Evolutionary conservation across 2,329 filamentous ascomycete genomes (phyloP), one percentile per base, ranked within the genome.

Genomic region (Cryphonectria radicalis): DNA sequence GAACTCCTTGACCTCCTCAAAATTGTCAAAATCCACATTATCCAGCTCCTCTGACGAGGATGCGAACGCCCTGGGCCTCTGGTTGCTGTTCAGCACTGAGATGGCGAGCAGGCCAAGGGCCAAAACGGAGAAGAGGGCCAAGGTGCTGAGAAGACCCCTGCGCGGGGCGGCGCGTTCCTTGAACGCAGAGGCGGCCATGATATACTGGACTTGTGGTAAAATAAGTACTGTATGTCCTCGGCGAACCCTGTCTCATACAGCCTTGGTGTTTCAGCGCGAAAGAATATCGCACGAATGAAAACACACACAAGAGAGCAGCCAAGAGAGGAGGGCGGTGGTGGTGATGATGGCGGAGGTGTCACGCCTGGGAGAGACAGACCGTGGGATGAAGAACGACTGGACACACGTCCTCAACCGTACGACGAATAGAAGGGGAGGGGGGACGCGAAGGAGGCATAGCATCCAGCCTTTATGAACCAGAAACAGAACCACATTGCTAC

Each of bases 61-160:
- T 10, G 46, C 53, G 22, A 68, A 68, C 8, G 11, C 6, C 40
- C 46, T 65, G 14, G 63, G 57, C 32, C 43, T 67, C 22, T 71
- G 71, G 28, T 69, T 59, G n/a, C 66, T 65, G 60, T 40, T 66
- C 32, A 73, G 66, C 37, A 68, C 68, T 11, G 72, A 73, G 22
- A 72, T 63, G 28, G 65, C 63, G 13, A 73, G 68, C n/a, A 73
- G 63, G 5, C 68, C 57, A 50, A 73, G 66, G 25, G 50, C 66
- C 6, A 73, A 19, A 25, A 73, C 57, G 3, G 70, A 72, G 28
- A 73, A 69, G 22, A 68, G 43, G 22, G 72, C 70, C 62, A 73
- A 60, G 40, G 63, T 46, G 63, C 50, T 46, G 55, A 67, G 69
- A 25, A 60, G 35, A 25, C 65, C 66, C 62, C 72, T 64, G 40